These are phyloP conservation scores for Suhomyces xylopsoci DNA, from an alignment of 805 yeast species.

Conservation along the genomic window DNA sequence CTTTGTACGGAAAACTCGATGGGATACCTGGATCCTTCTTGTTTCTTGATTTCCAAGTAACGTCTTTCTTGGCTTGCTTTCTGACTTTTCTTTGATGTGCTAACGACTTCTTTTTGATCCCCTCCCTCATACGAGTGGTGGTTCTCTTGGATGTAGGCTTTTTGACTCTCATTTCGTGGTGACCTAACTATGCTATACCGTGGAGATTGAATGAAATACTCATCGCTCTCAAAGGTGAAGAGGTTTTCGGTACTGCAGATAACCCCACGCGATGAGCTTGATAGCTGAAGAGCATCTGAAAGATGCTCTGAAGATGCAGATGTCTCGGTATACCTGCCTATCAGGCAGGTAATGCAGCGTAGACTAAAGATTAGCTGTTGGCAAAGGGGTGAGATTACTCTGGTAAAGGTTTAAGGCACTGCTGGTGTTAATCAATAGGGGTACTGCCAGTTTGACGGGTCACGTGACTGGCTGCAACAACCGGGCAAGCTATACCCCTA, in stretches of 20 bases:
- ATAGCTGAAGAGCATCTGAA: not conserved
- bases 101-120: conserved; percentile 91
- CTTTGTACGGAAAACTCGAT: conserved; percentile 90
- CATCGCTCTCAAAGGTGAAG: not conserved
- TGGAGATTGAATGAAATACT: not conserved
- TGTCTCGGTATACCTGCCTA: too few species aligned
- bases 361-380: too few species aligned
- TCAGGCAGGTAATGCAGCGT: too few species aligned
- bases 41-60: conserved; percentile 85
- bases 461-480: not conserved
- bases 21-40: conserved; percentile 95
- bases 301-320: too few species aligned
- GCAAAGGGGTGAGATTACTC: too few species aligned
- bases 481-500: too few species aligned
- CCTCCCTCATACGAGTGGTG: conserved; percentile 92
- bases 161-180: conserved; percentile 43
- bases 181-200: not conserved
- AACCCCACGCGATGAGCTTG: not conserved
- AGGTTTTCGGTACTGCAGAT: conserved; percentile 1
- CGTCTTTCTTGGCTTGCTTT: conserved; percentile 81
- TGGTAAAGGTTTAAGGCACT: too few species aligned
- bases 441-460: too few species aligned
- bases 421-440: too few species aligned
- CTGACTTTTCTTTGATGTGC: conserved; percentile 86
- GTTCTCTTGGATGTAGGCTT: conserved; percentile 81